These are phyloP conservation scores for Ulmus americana DNA, from an alignment of 331 rosid genomes.

Conservation along the genomic window DNA sequence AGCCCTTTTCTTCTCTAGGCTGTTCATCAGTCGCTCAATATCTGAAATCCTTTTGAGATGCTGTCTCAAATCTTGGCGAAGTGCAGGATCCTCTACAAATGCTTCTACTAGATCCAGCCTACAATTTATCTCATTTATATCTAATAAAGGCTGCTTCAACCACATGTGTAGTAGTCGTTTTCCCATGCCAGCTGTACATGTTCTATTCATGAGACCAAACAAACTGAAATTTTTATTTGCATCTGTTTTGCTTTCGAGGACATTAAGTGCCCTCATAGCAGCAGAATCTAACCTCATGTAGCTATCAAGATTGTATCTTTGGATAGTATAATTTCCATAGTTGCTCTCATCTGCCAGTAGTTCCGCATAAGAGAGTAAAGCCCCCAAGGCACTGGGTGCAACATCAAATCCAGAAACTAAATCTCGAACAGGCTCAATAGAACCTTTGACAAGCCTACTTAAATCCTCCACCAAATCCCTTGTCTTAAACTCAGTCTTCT, in stretches of 20 bases:
- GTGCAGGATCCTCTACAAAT: conserved; percentile 79
- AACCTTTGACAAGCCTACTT: conserved; percentile 86
- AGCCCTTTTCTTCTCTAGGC: conserved; percentile 73
- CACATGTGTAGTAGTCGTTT: conserved; percentile 83
- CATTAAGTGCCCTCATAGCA: conserved; percentile 86
- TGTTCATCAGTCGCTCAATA: conserved; percentile 71
- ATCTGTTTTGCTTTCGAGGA: conserved; percentile 83
- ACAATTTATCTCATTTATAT: conserved; percentile 63
- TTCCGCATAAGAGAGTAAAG: conserved; percentile 74
- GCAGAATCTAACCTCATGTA: conserved; percentile 94
- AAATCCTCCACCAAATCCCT: conserved; percentile 91
- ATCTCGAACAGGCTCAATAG: conserved; percentile 82
- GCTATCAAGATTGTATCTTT: conserved; percentile 65
- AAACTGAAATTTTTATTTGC: conserved; percentile 95
- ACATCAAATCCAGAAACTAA: conserved; percentile 77
- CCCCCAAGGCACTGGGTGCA: conserved; percentile 87
- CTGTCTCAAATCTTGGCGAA: conserved; percentile 78
- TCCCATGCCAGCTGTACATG: conserved; percentile 99
- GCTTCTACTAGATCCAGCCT: conserved; percentile 89
- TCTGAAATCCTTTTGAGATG: conserved; percentile 90
- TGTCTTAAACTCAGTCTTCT: conserved; percentile 76
- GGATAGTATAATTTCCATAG: conserved; percentile 70
- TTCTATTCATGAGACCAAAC: conserved; percentile 91
- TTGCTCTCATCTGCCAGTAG: conserved; percentile 86
- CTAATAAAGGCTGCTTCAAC: conserved; percentile 90